Evolutionary conservation across 352 stramenopile genomes (phyloP), one percentile per base, ranked within the genome.

Genomic region (Globisporangium sylvaticum): DNA sequence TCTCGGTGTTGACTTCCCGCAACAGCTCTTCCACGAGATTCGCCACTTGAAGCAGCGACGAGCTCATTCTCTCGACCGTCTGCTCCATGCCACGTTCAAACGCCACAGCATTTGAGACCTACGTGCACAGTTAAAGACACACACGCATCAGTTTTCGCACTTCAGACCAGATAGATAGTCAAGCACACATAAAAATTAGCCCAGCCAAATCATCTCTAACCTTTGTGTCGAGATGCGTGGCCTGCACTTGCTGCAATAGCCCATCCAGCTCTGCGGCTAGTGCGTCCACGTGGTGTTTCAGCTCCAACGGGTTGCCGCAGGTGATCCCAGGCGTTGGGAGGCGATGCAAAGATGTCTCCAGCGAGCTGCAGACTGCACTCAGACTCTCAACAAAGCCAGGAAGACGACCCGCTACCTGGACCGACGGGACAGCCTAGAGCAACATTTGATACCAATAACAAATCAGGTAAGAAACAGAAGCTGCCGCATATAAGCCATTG

Each of bases 1-100:
- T 77, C 37, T 83, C 74, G 0, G 72, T 71, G 64, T 77, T 72
- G 15, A 84, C 57, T 64, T 87, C 76, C 3, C 63, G 62, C 24
- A 77, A 62, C 20, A 87, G 54, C 34, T 79, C 66, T 24, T 81
- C 70, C 10, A 80, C 64, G 6, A 81, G 59, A 31, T 81, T 63
- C 3, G 72, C 72, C 7, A 79, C 67, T 64, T 87, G 76, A 7
- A 87, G 59, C n/a, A 87, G 44, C 25, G 70, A 64, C 10, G 60
- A 58, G 20, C 58, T 69, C 5, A 79, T 64, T 25, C 72, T 69
- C 2, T 80, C 70, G 1, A 52, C 73, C 1, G 56, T 56, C 2
- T 74, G 62, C 24, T 73, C 65, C 74, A 87, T 83, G 14, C 58
- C 64, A 12, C 54, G 48, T 20, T 78, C 68, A 53, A 79, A 81